These are phyloP conservation scores for Trichoderma sp. DNA, from an alignment of 2,329 filamentous ascomycete genomes.

Conservation along the genomic window DNA sequence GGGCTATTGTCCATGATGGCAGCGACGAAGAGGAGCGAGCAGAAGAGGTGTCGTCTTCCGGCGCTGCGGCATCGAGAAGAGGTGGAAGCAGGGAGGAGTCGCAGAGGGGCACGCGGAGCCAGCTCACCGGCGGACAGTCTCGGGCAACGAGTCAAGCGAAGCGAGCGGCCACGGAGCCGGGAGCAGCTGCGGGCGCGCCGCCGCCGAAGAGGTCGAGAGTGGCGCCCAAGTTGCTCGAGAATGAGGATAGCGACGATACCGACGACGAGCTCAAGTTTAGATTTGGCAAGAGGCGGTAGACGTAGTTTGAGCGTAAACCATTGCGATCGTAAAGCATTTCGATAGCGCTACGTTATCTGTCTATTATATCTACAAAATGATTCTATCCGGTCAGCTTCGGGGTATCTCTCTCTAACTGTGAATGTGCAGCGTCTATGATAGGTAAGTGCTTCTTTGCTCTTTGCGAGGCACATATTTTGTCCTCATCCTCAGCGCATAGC, in stretches of 20 bases:
- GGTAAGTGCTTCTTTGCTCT: not conserved
- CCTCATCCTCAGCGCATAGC: too few species aligned
- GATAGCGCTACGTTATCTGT: not conserved
- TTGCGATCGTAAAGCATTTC: not conserved
- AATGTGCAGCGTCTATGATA: constrained; percentile 7
- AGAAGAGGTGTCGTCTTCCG: constrained; percentile 1
- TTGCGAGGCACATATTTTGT: not conserved
- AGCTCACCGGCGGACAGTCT: constrained; percentile 36
- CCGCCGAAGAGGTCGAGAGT: constrained; percentile 41
- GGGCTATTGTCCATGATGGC: constrained; percentile 42
- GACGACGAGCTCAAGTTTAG: constrained; percentile 61
- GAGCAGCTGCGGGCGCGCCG: constrained; percentile 32
- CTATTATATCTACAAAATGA: not conserved
- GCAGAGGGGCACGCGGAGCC: constrained; percentile 37
- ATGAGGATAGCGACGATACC: constrained; percentile 51
- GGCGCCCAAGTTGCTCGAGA: constrained; percentile 41
- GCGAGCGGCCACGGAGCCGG: constrained; percentile 39
- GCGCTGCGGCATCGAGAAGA: constrained; percentile 4
- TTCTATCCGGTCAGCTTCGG: constrained; percentile 18
- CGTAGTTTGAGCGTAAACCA: not conserved
- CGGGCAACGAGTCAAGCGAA: constrained; percentile 39
- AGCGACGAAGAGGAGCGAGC: constrained; percentile 40
- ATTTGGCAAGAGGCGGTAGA: constrained; percentile 54
- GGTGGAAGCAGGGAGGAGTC: constrained; percentile 35
- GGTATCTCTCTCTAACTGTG: constrained; percentile 28